Conservation (phyloP, 2,329 filamentous ascomycete genomes). For the Hypoxylon sp. region DNA sequence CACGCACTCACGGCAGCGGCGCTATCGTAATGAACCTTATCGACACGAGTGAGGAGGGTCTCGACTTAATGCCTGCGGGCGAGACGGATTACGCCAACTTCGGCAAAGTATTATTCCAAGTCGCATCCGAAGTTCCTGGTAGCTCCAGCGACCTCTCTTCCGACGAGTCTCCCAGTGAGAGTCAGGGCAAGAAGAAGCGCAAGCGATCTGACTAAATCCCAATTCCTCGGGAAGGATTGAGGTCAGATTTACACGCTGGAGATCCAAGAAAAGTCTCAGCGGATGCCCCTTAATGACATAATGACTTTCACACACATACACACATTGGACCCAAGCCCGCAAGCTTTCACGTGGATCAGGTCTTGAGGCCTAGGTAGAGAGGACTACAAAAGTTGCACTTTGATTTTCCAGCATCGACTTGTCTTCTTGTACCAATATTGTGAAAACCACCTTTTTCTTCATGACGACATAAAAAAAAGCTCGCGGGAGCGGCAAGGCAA, state of each 20-base stretch:
- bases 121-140: conserved; percentile 80
- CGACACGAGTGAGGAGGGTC: conserved; percentile 74
- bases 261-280: conserved; percentile 52
- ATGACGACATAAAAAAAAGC: conserved; percentile 52
- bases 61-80: conserved; percentile 61
- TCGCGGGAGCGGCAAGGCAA: conserved; percentile 46
- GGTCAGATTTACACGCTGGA: conserved; percentile 49
- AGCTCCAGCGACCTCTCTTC: conserved; percentile 73
- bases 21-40: conserved; percentile 93
- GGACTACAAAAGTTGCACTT: conserved; percentile 56
- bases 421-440: conserved; percentile 63
- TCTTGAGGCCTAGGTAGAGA: conserved; percentile 56
- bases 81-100: conserved; percentile 77
- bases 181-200: conserved; percentile 79
- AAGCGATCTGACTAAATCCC: conserved; percentile 75
- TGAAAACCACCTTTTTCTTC: conserved; percentile 54
- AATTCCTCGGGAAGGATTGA: conserved; percentile 36
- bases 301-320: conserved; percentile 57
- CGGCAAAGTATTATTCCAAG: conserved; percentile 86
- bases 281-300: conserved; percentile 60
- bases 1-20: conserved; percentile 91
- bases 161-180: conserved; percentile 64
- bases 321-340: conserved; percentile 51
- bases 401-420: conserved; percentile 58
- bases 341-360: conserved; percentile 51